Percentiles rank a stretch among this genome's conserved stretches.
These are phyloP conservation scores for Ustilago sp. DNA, from an alignment of 1,284 basidiomycete genomes.

Conservation along the genomic window DNA sequence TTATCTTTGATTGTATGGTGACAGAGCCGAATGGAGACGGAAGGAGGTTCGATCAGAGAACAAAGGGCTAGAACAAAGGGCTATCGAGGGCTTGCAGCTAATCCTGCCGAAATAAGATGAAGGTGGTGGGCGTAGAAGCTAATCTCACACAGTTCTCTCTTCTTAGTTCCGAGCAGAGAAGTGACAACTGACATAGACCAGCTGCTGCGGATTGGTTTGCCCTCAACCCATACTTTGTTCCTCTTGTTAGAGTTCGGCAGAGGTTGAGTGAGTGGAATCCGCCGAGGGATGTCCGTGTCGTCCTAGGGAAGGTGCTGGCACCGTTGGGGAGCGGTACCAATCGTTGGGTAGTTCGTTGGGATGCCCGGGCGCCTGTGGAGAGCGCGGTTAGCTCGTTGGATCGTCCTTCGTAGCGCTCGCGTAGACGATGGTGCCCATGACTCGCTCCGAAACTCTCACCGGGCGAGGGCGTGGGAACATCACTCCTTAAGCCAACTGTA, in stretches of 20 bases:
- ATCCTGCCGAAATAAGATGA: background rate
- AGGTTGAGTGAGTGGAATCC: background rate
- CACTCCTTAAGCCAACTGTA: background rate
- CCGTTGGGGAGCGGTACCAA: background rate
- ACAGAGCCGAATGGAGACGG: background rate
- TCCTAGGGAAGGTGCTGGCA: background rate
- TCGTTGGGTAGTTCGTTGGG: background rate
- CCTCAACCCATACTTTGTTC: conserved; percentile 3
- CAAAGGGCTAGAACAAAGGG: background rate
- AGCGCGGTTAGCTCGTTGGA: background rate
- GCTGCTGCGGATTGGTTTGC: background rate
- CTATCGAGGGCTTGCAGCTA: background rate
- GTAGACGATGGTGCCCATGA: no score
- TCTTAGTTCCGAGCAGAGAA: no score
- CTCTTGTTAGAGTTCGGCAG: background rate
- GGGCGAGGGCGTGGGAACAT: background rate
- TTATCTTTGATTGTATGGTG: background rate
- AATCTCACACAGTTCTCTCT: background rate
- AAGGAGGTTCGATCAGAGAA: conserved; percentile 2
- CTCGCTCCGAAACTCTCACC: conserved; percentile 3
- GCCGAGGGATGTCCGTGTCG: background rate
- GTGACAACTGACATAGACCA: no score
- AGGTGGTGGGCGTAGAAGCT: background rate
- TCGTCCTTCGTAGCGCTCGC: background rate
- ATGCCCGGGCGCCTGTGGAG: background rate